These are phyloP conservation scores for Backusella liffmaniae DNA, from an alignment of 192 early-diverging fungal species.

Conservation along the genomic window DNA sequence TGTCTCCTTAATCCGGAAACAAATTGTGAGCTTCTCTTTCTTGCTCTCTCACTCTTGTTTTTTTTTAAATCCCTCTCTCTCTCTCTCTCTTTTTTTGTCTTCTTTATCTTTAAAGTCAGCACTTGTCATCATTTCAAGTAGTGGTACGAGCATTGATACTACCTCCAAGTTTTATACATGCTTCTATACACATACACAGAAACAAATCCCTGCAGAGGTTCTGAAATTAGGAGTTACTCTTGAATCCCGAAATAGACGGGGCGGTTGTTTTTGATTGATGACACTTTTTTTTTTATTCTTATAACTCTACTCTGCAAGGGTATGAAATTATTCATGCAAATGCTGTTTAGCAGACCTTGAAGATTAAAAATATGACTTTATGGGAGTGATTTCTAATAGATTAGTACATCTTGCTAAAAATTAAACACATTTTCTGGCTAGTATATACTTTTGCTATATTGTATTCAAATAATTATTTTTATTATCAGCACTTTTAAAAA, in stretches of 20 bases:
- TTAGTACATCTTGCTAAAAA: too few species aligned
- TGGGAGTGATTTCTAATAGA: neutral
- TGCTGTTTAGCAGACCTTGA: too few species aligned
- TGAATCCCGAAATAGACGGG: neutral
- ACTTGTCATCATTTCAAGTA: neutral
- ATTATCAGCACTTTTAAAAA: too few species aligned
- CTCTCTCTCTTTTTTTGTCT: neutral
- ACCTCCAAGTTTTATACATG: neutral
- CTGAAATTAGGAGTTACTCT: neutral
- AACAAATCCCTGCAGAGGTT: neutral
- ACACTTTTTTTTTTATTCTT: neutral
- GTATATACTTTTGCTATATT: too few species aligned
- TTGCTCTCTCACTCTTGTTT: neutral
- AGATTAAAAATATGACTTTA: neutral
- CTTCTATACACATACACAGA: neutral
- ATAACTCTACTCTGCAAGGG: neutral
- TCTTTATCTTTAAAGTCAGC: neutral
- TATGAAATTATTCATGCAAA: neutral
- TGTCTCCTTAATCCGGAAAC: slow-evolving; percentile 5
- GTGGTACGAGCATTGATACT: neutral
- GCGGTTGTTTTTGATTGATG: neutral
- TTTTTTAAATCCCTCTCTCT: neutral
- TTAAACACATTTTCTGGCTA: too few species aligned
- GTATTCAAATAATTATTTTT: too few species aligned
- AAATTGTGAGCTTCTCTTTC: neutral